Base-by-base conservation (phyloP, 768 basidiomycete genomes). In the Mycena maculata region DNA sequence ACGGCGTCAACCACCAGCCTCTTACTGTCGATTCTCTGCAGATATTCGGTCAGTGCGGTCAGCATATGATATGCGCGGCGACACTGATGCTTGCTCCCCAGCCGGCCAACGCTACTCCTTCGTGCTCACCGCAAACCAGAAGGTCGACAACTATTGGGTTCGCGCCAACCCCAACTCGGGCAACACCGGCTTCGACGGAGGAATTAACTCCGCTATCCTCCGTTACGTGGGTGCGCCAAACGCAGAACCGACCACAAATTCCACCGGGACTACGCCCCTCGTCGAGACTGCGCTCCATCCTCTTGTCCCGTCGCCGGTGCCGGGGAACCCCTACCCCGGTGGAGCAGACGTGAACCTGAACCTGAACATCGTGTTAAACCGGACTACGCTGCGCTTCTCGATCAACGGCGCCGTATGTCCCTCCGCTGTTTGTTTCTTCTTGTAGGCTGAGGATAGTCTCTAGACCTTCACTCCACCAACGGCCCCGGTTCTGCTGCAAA, bases 51-150 rank as follows among this genome's bases (percentile, higher is more conserved):
- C 13, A 15, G 41, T 42, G 20, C 20, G 41, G 5, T n/a, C 18
- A 6, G 16, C 41, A n/a, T 42, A 12, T 67, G 69, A 52, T 53
- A 67, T 27, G 45, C 63, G 65, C 72, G 59, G 74, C 73, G 15
- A 76, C 67, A 45, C 70, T 33, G 15, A 48, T 62, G 30, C 56
- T 57, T n/a, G 60, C n/a, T 73, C 20, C 45, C 45, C 27, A 61
- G 57, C 60, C 23, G 83, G 81, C 11, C 85, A 85, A 67, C 80
- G 84, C 27, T 83, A 84, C 58, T 85, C 82, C 2, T 78, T 85
- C 67, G 72, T 85, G 31, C 67, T 84, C 10, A 72, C 77, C 27
- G 78, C 84, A 13, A 76, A 81, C 61, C 76, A 80, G 44, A 69
- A 73, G 3, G 55, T 80, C 23, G 72, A 53, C 49, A 85, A 85